A percentile compares a stretch with the other conserved stretches of the same genome.
phyloP scores from a whole-genome alignment of 176 grass and related monocot species.

The Poa pratensis region DNA sequence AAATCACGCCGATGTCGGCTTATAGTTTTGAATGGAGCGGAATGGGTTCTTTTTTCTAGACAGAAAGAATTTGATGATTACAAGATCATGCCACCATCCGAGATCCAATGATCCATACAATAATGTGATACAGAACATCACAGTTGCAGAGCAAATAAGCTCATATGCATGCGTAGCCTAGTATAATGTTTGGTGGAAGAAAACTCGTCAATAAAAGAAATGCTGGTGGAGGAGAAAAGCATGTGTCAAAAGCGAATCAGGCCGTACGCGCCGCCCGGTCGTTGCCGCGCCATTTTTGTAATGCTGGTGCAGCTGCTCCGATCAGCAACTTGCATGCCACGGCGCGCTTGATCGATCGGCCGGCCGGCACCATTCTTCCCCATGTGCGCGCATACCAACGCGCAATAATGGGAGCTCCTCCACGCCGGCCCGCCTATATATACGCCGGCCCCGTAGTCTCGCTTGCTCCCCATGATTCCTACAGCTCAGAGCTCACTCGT shows the following conservation, averaged over 20 bases:
- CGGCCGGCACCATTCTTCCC: conserved; percentile 24
- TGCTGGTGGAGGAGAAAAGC: conserved; percentile 28
- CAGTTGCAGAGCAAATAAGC: conserved; percentile 1
- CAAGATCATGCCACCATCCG: neutral
- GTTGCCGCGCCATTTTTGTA: conserved; percentile 37
- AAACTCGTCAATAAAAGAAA: neutral
- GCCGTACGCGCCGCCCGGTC: conserved; percentile 50
- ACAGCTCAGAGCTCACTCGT: conserved; percentile 36
- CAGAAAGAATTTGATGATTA: neutral
- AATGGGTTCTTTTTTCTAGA: neutral
- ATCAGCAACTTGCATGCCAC: conserved; percentile 35
- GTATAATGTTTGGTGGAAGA: neutral
- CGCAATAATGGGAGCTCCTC: conserved; percentile 32
- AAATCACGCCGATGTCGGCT: too few relatives aligned
- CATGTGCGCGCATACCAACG: conserved; percentile 34
- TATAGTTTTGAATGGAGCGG: neutral
- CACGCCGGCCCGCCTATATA: conserved; percentile 36
- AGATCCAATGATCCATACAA: too few relatives aligned
- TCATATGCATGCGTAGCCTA: neutral
- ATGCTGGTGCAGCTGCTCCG: neutral
- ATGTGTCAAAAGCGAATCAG: conserved; percentile 64
- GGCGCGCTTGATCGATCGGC: neutral
- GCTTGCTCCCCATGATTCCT: conserved; percentile 34
- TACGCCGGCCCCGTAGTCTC: neutral
- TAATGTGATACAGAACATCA: too few relatives aligned